phyloP scores from a whole-genome alignment of 23 red algal genomes.

The Gracilaria vermiculophylla region DNA sequence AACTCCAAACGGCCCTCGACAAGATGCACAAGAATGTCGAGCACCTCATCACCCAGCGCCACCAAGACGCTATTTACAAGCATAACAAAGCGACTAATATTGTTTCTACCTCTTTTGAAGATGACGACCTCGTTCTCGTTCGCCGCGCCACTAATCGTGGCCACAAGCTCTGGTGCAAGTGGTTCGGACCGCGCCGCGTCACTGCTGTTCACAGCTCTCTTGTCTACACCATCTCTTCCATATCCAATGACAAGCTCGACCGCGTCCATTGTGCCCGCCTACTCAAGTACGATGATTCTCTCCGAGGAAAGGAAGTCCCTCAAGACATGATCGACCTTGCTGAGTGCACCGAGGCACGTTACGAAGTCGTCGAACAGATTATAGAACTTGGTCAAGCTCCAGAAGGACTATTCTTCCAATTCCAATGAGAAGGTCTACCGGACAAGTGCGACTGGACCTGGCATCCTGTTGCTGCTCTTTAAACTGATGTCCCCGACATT shows the following conservation, averaged over 20 bases:
- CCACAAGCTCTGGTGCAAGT: slow-evolving; percentile 5
- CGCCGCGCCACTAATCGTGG: slow-evolving; percentile 11
- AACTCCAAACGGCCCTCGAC: no score
- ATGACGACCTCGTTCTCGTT: slow-evolving; percentile 5
- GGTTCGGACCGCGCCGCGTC: background rate
- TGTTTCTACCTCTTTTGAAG: background rate
- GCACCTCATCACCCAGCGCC: background rate
- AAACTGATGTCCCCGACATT: background rate
- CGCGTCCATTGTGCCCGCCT: slow-evolving; percentile 7
- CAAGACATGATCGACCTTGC: background rate
- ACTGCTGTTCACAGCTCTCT: slow-evolving; percentile 17
- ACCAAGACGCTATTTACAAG: background rate
- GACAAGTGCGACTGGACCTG: slow-evolving; percentile 27
- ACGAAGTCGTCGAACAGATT: slow-evolving; percentile 38
- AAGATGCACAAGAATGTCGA: no score
- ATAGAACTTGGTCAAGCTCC: slow-evolving; percentile 24
- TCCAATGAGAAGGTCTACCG: slow-evolving; percentile 40
- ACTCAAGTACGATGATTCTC: background rate
- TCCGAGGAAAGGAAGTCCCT: background rate
- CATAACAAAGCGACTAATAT: slow-evolving; percentile 54
- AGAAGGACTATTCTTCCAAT: slow-evolving; percentile 9
- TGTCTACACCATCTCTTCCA: slow-evolving; percentile 9
- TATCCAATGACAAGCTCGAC: background rate
- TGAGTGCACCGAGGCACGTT: background rate
- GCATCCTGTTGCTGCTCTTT: background rate